Conservation (phyloP, 352 stramenopile genomes). For the Globisporangium takayamanum region DNA sequence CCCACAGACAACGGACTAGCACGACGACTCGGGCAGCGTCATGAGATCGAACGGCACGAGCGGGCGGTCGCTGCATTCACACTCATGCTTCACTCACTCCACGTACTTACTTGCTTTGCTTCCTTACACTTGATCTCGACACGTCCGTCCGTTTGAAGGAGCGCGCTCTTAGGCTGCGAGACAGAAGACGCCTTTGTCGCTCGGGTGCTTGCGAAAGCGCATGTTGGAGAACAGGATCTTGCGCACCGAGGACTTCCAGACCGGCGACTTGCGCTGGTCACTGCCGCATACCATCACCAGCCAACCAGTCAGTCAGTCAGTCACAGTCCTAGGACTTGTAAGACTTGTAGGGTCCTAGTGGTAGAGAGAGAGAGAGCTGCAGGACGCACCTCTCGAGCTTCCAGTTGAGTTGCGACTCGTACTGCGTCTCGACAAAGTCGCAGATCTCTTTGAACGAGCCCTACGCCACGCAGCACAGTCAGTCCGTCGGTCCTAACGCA, state of each 20-base stretch:
- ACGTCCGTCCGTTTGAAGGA: neutral
- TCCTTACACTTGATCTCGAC: no score
- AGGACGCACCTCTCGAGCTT: slow-evolving; percentile 74
- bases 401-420: slow-evolving; percentile 87
- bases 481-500: neutral
- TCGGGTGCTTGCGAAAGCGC: slow-evolving; percentile 72
- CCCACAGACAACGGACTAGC: no score
- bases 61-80: no score
- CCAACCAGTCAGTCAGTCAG: no score
- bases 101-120: no score
- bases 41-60: no score
- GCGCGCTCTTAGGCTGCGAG: slow-evolving; percentile 24
- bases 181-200: slow-evolving; percentile 69
- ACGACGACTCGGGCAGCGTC: no score
- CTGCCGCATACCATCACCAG: slow-evolving; percentile 9
- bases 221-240: slow-evolving; percentile 88
- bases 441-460: slow-evolving; percentile 88
- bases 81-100: no score
- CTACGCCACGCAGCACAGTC: slow-evolving; percentile 12
- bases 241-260: slow-evolving; percentile 87
- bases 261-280: slow-evolving; percentile 80
- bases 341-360: no score
- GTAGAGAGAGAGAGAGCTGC: slow-evolving; percentile 5
- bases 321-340: no score
- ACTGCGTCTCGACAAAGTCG: slow-evolving; percentile 82